A percentile compares a stretch with the other conserved stretches of the same genome.
phyloP scores from a whole-genome alignment of 257 asterid species.

The Nicotiana knightiana region DNA sequence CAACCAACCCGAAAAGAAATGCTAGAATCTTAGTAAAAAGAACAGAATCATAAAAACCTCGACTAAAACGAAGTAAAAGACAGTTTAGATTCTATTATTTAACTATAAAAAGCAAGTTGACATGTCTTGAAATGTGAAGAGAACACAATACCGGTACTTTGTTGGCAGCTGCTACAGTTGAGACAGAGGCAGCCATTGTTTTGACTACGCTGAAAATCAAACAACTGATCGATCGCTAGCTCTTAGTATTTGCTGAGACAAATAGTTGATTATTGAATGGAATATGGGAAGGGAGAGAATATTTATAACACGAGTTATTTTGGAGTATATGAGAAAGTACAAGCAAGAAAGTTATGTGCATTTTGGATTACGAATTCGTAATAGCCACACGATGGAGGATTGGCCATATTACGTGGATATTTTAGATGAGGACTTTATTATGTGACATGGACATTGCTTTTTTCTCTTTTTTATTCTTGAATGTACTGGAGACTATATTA shows the following conservation, averaged over 20 bases:
- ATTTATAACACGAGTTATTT: not conserved
- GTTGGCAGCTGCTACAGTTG: conserved; percentile 33
- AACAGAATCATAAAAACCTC: not conserved
- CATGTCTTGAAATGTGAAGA: not conserved
- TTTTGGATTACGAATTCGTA: conserved; percentile 12
- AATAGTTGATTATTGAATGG: conserved; percentile 5
- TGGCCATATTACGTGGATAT: conserved; percentile 10
- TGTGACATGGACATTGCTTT: conserved; percentile 2
- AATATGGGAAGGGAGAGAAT: conserved; percentile 6
- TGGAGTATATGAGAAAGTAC: not conserved
- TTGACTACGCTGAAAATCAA: not conserved
- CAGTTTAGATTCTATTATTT: not conserved
- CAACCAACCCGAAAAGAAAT: not conserved
- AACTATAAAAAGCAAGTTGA: not conserved
- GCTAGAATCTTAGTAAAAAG: not conserved
- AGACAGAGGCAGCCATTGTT: conserved; percentile 44
- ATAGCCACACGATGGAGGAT: conserved; percentile 9
- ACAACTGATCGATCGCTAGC: not conserved
- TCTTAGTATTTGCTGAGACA: not conserved
- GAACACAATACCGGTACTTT: conserved; percentile 25
- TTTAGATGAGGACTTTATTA: not conserved
- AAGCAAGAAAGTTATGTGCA: not conserved
- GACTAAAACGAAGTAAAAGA: not conserved
- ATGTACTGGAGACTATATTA: not conserved
- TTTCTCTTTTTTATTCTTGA: not conserved